A percentile compares a stretch with the other conserved stretches of the same genome.
Evolutionary conservation across 768 basidiomycete species (phyloP).

Genomic region (Atractiella rhizophila): DNA sequence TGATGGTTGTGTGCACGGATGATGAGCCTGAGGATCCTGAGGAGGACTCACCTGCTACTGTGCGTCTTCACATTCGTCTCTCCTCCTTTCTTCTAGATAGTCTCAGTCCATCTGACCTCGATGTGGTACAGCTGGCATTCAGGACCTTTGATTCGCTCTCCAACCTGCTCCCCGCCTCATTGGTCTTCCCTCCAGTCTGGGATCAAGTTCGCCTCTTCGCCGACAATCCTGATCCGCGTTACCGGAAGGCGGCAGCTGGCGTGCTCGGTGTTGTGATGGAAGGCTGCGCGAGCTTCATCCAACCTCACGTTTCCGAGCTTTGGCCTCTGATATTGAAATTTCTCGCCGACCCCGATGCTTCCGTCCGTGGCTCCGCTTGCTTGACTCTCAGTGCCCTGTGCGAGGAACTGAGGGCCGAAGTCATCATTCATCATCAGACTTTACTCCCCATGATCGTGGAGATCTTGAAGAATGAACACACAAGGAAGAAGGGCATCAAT

Average conservation of each 20-base stretch:
- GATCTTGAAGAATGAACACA: constrained; percentile 58
- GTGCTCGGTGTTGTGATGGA: constrained; percentile 88
- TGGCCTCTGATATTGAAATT: constrained; percentile 87
- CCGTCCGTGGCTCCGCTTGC: constrained; percentile 85
- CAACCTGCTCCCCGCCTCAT: constrained; percentile 70
- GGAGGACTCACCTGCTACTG: constrained; percentile 64
- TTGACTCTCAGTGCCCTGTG: constrained; percentile 84
- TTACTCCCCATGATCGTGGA: constrained; percentile 80
- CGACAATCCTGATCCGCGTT: constrained; percentile 44
- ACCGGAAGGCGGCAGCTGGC: constrained; percentile 78
- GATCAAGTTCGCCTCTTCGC: constrained; percentile 61
- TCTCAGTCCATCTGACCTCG: background rate
- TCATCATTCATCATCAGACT: constrained; percentile 46
- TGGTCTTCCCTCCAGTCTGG: constrained; percentile 84
- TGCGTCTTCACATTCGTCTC: constrained; percentile 19
- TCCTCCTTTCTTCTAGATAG: background rate
- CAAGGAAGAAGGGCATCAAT: constrained; percentile 82
- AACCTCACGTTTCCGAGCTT: constrained; percentile 63
- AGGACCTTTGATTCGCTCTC: constrained; percentile 82
- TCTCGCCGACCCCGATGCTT: constrained; percentile 53
- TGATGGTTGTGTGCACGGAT: constrained; percentile 85
- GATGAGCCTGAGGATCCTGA: constrained; percentile 79
- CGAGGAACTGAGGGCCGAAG: constrained; percentile 91
- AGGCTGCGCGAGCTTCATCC: constrained; percentile 94
- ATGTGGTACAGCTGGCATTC: constrained; percentile 44